Base-by-base conservation (phyloP, 2,329 filamentous ascomycete genomes). In the Calonectria henricotiae region DNA sequence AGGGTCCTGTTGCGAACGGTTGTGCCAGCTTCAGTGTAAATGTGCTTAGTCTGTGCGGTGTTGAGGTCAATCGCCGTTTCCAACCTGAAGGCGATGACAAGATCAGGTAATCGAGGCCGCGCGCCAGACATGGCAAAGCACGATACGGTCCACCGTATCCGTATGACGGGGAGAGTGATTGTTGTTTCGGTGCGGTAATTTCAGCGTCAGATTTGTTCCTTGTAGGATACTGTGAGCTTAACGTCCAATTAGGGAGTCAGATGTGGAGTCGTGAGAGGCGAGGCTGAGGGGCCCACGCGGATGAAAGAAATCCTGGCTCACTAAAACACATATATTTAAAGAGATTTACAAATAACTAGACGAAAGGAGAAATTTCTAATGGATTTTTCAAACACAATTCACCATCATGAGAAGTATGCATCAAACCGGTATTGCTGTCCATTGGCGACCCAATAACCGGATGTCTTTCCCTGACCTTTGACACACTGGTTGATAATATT, bases 51-150 rank as follows among this genome's bases (percentile, higher is more conserved):
- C 15, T 37, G 51, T 13, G 20, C 35, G 9, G 30, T 35, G 3
- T 37, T 35, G 15, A 32, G 51, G 23, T 58, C 17, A 5, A 32
- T 23, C 8, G 30, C 20, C 15, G 51, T 37, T 4, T 58, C 51
- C 8, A 58, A 11, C 51, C 30, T 37, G 17, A n/a, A 58, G 30
- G 32, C 51, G 20, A 58, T 20, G 51, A 58, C 51, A 15, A 58
- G 30, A 37, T 58, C 51, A 7, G 32, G 23, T 17, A 58, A 7
- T 23, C 51, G 51, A 23, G 30, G 51, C 51, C 39, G 39, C 4
- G 17, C 39, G 15, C 39, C 7, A 17, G 15, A 17, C 13, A 43
- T n/a, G 15, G 17, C n/a, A 43, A 17, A 43, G 20, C 20, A 20
- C 20, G 4, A 17, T n/a, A 9, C 32, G 9, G 32, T 1, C 9